These are phyloP conservation scores for Bimuria novae-zelandiae DNA, from an alignment of 2,329 filamentous ascomycete genomes.

Conservation along the genomic window DNA sequence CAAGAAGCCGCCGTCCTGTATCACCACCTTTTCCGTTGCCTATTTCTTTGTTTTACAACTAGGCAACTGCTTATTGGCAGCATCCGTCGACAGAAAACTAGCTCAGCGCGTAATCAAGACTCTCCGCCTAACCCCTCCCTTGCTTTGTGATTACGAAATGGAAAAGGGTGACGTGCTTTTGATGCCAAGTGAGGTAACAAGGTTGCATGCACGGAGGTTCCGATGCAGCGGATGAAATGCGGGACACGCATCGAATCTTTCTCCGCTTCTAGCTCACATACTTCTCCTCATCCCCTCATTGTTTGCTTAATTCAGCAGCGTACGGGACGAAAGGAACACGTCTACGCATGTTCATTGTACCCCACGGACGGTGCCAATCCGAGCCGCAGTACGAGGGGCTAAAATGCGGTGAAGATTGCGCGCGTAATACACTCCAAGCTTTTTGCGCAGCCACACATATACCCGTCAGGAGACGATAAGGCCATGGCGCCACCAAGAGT, in stretches of 20 bases:
- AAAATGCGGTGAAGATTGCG: slow-evolving; percentile 22
- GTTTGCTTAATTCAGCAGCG: no score
- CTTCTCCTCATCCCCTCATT: no score
- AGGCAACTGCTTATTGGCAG: slow-evolving; percentile 36
- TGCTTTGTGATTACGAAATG: slow-evolving; percentile 38
- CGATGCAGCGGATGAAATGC: slow-evolving; percentile 1
- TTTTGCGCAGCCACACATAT: slow-evolving; percentile 21
- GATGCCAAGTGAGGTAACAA: slow-evolving; percentile 35
- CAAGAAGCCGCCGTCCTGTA: slow-evolving; percentile 33
- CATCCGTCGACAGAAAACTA: slow-evolving; percentile 33
- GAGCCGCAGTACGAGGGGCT: slow-evolving; percentile 7
- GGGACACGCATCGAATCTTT: slow-evolving; percentile 7
- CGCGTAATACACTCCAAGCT: slow-evolving; percentile 7
- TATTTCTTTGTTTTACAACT: slow-evolving; percentile 22
- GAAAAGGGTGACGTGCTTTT: slow-evolving; percentile 42
- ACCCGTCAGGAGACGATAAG: slow-evolving; percentile 21
- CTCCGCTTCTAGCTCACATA: slow-evolving; percentile 12
- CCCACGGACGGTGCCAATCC: slow-evolving; percentile 20
- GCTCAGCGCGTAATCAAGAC: slow-evolving; percentile 42
- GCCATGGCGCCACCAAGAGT: slow-evolving; percentile 14
- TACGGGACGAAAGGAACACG: background rate
- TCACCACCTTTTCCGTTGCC: slow-evolving; percentile 22
- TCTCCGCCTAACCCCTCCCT: slow-evolving; percentile 24
- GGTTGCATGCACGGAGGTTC: slow-evolving; percentile 22
- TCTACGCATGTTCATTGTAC: slow-evolving; percentile 14